Percentiles rank a stretch among this genome's conserved stretches.
phyloP scores from a whole-genome alignment of 2,329 filamentous ascomycete species.

The Thermochaetoides dissita region DNA sequence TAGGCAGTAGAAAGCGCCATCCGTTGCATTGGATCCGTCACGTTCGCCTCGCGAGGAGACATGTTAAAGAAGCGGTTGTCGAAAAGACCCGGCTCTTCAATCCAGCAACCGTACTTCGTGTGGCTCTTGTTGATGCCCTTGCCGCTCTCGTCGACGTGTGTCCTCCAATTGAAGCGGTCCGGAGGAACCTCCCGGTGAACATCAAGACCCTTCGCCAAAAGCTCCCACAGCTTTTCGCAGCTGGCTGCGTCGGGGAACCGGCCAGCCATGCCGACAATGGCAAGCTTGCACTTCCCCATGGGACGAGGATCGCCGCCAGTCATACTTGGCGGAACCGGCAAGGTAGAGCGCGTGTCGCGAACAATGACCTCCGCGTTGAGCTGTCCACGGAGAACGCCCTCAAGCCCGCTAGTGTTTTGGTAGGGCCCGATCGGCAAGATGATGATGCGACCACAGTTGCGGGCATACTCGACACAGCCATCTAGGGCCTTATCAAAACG shows the following conservation, averaged over 20 bases:
- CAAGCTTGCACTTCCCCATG: conserved; percentile 51
- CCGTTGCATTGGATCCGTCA: conserved; percentile 71
- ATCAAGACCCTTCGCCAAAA: conserved; percentile 60
- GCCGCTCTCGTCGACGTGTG: conserved; percentile 56
- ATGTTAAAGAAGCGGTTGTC: conserved; percentile 81
- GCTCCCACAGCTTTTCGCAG: conserved; percentile 60
- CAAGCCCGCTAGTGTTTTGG: conserved; percentile 32
- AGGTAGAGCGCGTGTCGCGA: conserved; percentile 23
- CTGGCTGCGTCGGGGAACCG: conserved; percentile 61
- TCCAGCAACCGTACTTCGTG: conserved; percentile 61
- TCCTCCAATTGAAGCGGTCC: conserved; percentile 60
- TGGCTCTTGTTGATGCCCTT: conserved; percentile 65
- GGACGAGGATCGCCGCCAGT: conserved; percentile 34
- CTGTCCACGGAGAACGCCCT: conserved; percentile 27
- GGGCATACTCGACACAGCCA: conserved; percentile 30
- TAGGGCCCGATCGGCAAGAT: conserved; percentile 38
- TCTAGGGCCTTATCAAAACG: conserved; percentile 34
- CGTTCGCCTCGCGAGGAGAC: conserved; percentile 65
- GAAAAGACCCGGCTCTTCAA: conserved; percentile 63
- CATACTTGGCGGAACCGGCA: conserved; percentile 21
- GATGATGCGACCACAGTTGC: conserved; percentile 26
- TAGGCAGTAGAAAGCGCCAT: conserved; percentile 64
- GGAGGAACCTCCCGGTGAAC: conserved; percentile 54
- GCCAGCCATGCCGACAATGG: conserved; percentile 72
- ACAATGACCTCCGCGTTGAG: conserved; percentile 30